phyloP scores from a whole-genome alignment of 148 eudicot genomes.

The Chenopodium album region DNA sequence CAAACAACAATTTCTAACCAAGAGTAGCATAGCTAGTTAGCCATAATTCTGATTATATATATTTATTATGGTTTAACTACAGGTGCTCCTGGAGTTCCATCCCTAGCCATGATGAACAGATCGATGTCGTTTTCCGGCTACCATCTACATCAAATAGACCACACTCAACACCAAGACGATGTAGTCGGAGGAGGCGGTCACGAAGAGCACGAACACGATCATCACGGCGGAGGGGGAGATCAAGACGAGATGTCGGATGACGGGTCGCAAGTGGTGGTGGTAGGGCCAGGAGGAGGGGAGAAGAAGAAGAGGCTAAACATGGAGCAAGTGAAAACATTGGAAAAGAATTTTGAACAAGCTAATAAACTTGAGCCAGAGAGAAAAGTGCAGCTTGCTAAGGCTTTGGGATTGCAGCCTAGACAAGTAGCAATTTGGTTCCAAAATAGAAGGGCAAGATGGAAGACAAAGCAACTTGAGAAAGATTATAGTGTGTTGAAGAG shows the following conservation, averaged over 20 bases:
- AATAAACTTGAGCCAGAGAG: slow-evolving; percentile 80
- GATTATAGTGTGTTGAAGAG: slow-evolving; percentile 65
- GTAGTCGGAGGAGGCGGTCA: not conserved
- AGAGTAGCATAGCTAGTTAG: no score
- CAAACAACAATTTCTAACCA: no score
- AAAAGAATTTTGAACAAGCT: slow-evolving; percentile 73
- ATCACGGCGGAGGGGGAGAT: slow-evolving; percentile 18
- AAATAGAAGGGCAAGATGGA: slow-evolving; percentile 80
- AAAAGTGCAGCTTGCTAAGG: slow-evolving; percentile 70
- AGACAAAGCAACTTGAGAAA: slow-evolving; percentile 80
- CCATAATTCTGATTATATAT: not conserved
- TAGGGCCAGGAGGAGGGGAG: slow-evolving; percentile 54
- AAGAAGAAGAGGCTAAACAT: slow-evolving; percentile 73
- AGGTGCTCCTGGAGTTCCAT: slow-evolving; percentile 34
- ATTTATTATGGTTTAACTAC: not conserved
- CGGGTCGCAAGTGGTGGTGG: slow-evolving; percentile 44
- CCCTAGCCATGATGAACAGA: slow-evolving; percentile 51
- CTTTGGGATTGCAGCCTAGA: slow-evolving; percentile 66
- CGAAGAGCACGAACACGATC: slow-evolving; percentile 24
- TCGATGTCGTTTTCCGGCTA: slow-evolving; percentile 61
- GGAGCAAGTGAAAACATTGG: slow-evolving; percentile 77
- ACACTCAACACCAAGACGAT: slow-evolving; percentile 9
- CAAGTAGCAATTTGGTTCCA: slow-evolving; percentile 89
- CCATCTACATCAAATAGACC: slow-evolving; percentile 25
- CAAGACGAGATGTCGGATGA: slow-evolving; percentile 59